A percentile compares a stretch with the other conserved stretches of the same genome.
These are phyloP conservation scores for Solanum phureja DNA, from an alignment of 257 asterid species.

Conservation along the genomic window DNA sequence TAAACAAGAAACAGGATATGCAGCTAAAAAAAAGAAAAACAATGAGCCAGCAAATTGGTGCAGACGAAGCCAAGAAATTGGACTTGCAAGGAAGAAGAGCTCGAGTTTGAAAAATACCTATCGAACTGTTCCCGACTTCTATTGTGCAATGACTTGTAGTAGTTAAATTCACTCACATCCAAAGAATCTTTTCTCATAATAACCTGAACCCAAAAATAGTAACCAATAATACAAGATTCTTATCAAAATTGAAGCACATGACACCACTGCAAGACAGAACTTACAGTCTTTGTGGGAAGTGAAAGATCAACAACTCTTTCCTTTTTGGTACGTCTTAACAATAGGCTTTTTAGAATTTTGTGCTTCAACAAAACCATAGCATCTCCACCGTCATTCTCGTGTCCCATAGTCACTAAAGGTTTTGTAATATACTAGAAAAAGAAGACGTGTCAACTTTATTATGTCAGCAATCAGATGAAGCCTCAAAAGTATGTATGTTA, in stretches of 20 bases:
- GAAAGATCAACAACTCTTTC: slow-evolving; percentile 96
- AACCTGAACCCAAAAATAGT: slow-evolving; percentile 33
- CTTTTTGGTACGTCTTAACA: slow-evolving; percentile 78
- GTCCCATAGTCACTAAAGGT: slow-evolving; percentile 11
- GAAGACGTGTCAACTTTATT: not conserved
- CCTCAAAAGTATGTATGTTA: not conserved
- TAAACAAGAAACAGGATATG: too few relatives aligned
- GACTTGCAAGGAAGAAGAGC: not conserved
- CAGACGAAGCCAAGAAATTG: not conserved
- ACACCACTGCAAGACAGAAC: slow-evolving; percentile 8
- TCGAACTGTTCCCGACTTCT: slow-evolving; percentile 67
- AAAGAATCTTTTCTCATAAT: slow-evolving; percentile 55
- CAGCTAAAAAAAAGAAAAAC: not conserved
- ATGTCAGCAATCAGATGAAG: not conserved
- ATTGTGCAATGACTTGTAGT: slow-evolving; percentile 3
- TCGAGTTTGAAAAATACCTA: slow-evolving; percentile 25
- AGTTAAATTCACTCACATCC: slow-evolving; percentile 67
- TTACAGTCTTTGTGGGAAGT: slow-evolving; percentile 76
- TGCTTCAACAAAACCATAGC: slow-evolving; percentile 75
- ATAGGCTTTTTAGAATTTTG: slow-evolving; percentile 53
- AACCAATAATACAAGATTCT: not conserved
- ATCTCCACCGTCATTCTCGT: not conserved
- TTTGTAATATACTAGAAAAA: slow-evolving; percentile 5
- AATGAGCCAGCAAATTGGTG: not conserved
- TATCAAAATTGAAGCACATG: not conserved